Conservation (phyloP, 2,329 filamentous ascomycete genomes). For the Chaetomiaceae sp. region DNA sequence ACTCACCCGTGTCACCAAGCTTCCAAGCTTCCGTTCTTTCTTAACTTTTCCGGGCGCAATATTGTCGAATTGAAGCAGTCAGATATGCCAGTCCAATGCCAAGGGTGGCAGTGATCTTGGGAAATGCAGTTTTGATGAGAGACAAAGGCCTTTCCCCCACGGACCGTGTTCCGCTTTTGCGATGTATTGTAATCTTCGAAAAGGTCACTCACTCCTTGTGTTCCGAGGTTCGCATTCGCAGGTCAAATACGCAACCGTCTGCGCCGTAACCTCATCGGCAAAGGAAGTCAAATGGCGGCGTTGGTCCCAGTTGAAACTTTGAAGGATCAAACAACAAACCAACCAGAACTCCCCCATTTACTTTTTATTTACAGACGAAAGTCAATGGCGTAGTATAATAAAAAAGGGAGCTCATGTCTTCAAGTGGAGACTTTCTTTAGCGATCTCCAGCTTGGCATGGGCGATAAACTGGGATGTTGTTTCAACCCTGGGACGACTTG, state of each 20-base stretch:
- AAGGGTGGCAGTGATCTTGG: constrained; percentile 16
- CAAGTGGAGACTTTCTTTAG: background rate
- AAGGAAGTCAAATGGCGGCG: background rate
- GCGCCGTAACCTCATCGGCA: background rate
- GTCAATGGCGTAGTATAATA: no score
- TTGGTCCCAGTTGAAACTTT: constrained; percentile 2
- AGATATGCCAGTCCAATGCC: constrained; percentile 8
- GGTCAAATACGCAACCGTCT: background rate
- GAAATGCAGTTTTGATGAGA: background rate
- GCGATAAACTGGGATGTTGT: background rate
- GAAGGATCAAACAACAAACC: constrained; percentile 5
- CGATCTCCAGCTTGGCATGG: background rate
- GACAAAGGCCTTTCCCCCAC: background rate
- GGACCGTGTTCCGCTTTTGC: background rate
- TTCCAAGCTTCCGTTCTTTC: no score
- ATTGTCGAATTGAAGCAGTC: background rate
- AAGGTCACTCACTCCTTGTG: background rate
- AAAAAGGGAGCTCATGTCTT: background rate
- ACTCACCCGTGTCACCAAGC: constrained; percentile 4
- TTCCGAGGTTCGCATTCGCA: background rate
- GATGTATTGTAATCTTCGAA: background rate
- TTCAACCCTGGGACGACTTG: background rate
- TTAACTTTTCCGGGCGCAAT: background rate
- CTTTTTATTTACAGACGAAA: no score
- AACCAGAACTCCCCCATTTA: background rate